phyloP scores from a whole-genome alignment of 495 filamentous ascomycete genomes.

The Penicillium tannophilum region DNA sequence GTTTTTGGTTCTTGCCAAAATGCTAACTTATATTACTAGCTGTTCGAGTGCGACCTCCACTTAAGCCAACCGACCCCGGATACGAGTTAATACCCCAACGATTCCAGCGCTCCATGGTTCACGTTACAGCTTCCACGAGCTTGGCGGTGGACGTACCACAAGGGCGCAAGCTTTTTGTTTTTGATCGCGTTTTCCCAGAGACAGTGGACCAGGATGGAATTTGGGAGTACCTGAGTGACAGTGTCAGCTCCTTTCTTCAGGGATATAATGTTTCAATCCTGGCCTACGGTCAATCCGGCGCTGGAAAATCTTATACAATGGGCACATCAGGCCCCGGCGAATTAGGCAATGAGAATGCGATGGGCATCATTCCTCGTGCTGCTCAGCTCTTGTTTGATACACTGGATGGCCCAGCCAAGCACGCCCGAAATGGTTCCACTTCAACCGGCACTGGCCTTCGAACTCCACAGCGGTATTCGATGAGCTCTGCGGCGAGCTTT shows the following conservation, averaged over 20 bases:
- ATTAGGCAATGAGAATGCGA: conserved; percentile 69
- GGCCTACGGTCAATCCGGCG: conserved; percentile 98
- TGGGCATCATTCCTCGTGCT: conserved; percentile 94
- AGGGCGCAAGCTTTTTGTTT: conserved; percentile 91
- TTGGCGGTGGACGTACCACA: conserved; percentile 87
- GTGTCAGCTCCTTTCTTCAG: conserved; percentile 86
- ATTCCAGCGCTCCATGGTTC: conserved; percentile 91
- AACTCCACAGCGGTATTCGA: conserved; percentile 81
- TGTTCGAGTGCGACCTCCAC: conserved; percentile 90
- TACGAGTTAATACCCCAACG: conserved; percentile 94
- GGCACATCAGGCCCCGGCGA: conserved; percentile 88
- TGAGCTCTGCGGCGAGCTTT: conserved; percentile 55
- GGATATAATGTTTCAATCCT: conserved; percentile 99
- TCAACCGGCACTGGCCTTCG: conserved; percentile 83
- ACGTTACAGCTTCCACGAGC: conserved; percentile 81
- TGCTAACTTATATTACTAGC: conserved; percentile 51
- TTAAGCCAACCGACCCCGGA: conserved; percentile 82
- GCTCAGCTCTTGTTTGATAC: conserved; percentile 86
- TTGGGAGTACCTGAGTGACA: conserved; percentile 94
- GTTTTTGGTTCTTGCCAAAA: neutral
- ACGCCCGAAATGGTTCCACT: conserved; percentile 53
- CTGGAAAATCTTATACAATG: conserved; percentile 99
- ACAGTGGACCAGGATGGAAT: conserved; percentile 84
- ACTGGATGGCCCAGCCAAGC: conserved; percentile 59
- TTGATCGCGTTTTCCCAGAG: conserved; percentile 90